Percentiles rank a stretch among this genome's conserved stretches.
Conservation (phyloP, 73 alveolate genomes). For the Paramecium sexaurelia region DNA sequence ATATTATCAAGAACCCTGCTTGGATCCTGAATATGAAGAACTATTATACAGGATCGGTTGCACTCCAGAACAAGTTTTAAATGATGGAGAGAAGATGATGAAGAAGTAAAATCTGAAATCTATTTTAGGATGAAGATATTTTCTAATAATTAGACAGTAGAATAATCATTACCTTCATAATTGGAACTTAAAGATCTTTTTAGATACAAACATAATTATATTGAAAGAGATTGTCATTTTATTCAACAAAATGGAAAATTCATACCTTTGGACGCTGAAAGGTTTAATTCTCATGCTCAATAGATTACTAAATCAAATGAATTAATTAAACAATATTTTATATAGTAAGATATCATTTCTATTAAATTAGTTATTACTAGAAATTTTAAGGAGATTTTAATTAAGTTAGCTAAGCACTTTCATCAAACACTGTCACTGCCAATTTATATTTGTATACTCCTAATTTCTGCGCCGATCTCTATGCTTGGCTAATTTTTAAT, state of each 20-base stretch:
- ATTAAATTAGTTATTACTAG: background rate
- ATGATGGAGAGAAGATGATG: conserved; percentile 50
- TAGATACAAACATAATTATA: conserved; percentile 34
- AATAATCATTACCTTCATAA: background rate
- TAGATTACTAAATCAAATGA: background rate
- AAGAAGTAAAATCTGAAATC: background rate
- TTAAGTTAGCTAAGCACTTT: conserved; percentile 13
- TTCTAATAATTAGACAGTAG: background rate
- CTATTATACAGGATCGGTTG: background rate
- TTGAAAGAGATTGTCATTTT: conserved; percentile 37
- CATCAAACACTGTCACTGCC: background rate
- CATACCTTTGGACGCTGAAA: background rate
- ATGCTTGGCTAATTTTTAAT: background rate
- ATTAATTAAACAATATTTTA: conserved; percentile 4
- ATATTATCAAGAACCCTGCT: background rate
- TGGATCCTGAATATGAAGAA: conserved; percentile 43
- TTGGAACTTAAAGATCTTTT: conserved; percentile 10
- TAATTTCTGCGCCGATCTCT: background rate
- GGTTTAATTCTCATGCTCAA: background rate
- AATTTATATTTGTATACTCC: background rate
- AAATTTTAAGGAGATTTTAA: background rate
- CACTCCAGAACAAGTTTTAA: conserved; percentile 37
- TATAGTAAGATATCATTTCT: background rate
- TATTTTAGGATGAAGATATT: background rate
- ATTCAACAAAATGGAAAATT: background rate